Evolutionary conservation across 305 asterid species (phyloP).

Genomic region (Fraxinus paxiana): DNA sequence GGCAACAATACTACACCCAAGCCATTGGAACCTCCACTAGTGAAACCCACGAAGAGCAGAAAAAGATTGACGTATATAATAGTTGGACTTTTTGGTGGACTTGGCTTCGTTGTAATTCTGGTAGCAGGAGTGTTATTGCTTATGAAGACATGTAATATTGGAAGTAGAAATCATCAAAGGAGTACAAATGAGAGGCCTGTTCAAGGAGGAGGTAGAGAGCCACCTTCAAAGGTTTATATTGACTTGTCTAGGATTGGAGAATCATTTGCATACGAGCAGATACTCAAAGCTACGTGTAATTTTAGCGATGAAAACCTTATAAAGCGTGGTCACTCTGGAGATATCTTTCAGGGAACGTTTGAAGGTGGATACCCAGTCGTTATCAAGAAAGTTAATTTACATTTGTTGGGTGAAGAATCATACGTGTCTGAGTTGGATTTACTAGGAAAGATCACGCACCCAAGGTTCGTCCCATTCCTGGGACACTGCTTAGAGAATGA

Average conservation of each 20-base stretch:
- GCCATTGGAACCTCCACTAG: slow-evolving; percentile 9
- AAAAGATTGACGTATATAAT: slow-evolving; percentile 35
- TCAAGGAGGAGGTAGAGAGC: slow-evolving; percentile 23
- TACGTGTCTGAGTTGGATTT: slow-evolving; percentile 53
- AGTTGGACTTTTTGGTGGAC: slow-evolving; percentile 64
- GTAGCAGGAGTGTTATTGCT: slow-evolving; percentile 27
- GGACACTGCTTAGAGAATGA: slow-evolving; percentile 67
- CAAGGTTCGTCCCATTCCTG: slow-evolving; percentile 53
- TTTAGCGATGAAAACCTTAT: slow-evolving; percentile 48
- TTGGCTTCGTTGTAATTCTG: slow-evolving; percentile 39
- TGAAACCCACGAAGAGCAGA: neutral
- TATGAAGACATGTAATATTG: slow-evolving; percentile 26
- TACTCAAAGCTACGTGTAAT: slow-evolving; percentile 46
- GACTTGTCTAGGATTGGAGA: slow-evolving; percentile 40
- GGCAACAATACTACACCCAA: neutral
- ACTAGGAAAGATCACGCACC: slow-evolving; percentile 40
- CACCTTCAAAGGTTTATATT: slow-evolving; percentile 18
- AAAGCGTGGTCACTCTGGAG: slow-evolving; percentile 67
- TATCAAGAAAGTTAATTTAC: slow-evolving; percentile 55
- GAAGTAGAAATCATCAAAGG: slow-evolving; percentile 15
- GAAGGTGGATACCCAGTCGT: slow-evolving; percentile 45
- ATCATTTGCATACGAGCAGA: slow-evolving; percentile 45
- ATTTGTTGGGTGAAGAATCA: slow-evolving; percentile 27
- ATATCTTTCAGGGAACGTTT: slow-evolving; percentile 45
- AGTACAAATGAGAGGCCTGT: slow-evolving; percentile 22